Evolutionary conservation across 805 yeast species (phyloP), one percentile per base, ranked within the genome.

Genomic region (Ogataea pilisensis): DNA sequence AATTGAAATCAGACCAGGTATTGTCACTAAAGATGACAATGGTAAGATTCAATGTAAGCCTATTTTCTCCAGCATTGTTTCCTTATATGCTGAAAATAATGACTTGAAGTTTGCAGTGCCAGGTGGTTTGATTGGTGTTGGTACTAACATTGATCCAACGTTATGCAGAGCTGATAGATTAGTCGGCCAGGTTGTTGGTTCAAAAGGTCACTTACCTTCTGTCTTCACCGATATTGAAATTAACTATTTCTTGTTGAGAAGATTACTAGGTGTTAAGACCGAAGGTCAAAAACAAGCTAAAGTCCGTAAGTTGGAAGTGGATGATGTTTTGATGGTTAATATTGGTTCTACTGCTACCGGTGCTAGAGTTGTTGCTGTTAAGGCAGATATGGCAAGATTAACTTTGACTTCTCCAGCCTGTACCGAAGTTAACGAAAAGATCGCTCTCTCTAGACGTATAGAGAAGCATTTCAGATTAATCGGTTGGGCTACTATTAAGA

Each of bases 381-480:
- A 88, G 68, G 98, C 98, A 46, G 99, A 93, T 78, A 88, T 95
- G 96, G 99, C 99, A 34, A 87, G 96, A 76, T 76, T 93, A 61
- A 89, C 88, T 63, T 78, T 93, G 63, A 91, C 98, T 35, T 82
- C 96, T 35, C 99, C 99, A 42, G 99, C 98, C 36, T 93, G 99
- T 81, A 91, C 99, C 29, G 97, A 91, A 73, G 77, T 91, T 38
- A 87, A 95, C 54, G 99, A 93, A 73, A 91, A 93, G 83, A 91
- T 93, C 66, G 99, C 99, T 30, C 74, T 93, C 61, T 89, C 97
- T 34, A 86, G 99, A 78, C 90, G 99, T 79, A 93, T 93, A 58
- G 99, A 93, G 65, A 91, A 91, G 80, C 99, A 93, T 69, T 93
- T 97, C 96, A 93, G 99, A 78, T 77, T 93, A 65, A 93, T 93